Percentiles rank a stretch among this genome's conserved stretches.
Conservation (phyloP, 768 basidiomycete genomes). For the Tremella mesenterica region DNA sequence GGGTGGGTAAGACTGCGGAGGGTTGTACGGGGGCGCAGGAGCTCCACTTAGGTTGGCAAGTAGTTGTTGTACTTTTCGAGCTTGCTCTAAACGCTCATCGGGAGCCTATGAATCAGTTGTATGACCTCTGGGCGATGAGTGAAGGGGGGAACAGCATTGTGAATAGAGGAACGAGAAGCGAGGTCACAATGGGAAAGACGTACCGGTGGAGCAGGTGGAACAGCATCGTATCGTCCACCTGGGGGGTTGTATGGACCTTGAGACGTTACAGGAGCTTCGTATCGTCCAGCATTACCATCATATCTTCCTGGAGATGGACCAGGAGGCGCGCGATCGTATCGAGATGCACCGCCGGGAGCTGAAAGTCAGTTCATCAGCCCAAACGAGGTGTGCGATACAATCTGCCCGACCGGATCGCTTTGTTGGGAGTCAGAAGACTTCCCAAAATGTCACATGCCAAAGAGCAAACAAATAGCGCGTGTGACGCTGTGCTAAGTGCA, state of each 20-base stretch:
- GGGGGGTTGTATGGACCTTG: constrained; percentile 1
- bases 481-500: too few relatives aligned
- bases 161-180: neutral
- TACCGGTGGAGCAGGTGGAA: constrained; percentile 10
- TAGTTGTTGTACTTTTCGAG: constrained; percentile 37
- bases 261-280: too few relatives aligned
- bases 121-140: neutral
- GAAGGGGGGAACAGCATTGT: neutral
- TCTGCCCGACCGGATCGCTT: neutral
- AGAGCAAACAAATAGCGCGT: too few relatives aligned
- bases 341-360: neutral
- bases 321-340: neutral
- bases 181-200: constrained; percentile 3
- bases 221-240: constrained; percentile 12
- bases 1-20: constrained; percentile 17
- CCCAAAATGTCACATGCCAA: too few relatives aligned
- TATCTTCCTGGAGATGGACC: neutral
- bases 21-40: constrained; percentile 12
- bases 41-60: neutral
- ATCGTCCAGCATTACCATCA: too few relatives aligned
- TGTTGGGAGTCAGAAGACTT: too few relatives aligned
- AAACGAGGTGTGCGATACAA: neutral
- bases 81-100: constrained; percentile 76
- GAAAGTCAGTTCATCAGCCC: neutral
- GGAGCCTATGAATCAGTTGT: constrained; percentile 29